These are phyloP conservation scores for Xanthoconium separans DNA, from an alignment of 1,284 basidiomycete genomes.

Conservation along the genomic window DNA sequence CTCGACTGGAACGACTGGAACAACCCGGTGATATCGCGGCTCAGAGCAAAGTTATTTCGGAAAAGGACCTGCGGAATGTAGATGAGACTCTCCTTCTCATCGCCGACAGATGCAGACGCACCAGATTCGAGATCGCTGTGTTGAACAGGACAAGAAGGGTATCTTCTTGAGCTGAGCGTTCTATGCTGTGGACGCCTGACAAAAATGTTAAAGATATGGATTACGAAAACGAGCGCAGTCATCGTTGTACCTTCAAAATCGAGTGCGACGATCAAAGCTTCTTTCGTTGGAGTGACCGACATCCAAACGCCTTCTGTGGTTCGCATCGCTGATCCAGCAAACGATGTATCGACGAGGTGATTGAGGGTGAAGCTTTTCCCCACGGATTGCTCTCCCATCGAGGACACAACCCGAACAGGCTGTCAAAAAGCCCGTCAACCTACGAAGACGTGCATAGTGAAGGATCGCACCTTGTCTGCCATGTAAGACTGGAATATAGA, in stretches of 20 bases:
- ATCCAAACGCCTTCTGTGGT: slow-evolving; percentile 69
- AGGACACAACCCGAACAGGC: slow-evolving; percentile 62
- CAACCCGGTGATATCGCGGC: slow-evolving; percentile 55
- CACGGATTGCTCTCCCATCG: slow-evolving; percentile 68
- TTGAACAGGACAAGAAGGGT: slow-evolving; percentile 62
- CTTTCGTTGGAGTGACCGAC: slow-evolving; percentile 59
- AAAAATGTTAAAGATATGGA: background rate
- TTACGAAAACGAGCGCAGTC: too few relatives aligned
- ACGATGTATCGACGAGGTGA: slow-evolving; percentile 60
- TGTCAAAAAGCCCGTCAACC: slow-evolving; percentile 20
- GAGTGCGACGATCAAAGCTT: slow-evolving; percentile 53
- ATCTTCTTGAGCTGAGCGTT: slow-evolving; percentile 61
- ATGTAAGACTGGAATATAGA: slow-evolving; percentile 62
- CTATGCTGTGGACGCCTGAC: slow-evolving; percentile 60
- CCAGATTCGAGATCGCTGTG: slow-evolving; percentile 61
- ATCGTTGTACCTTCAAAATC: slow-evolving; percentile 55
- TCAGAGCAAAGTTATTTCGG: slow-evolving; percentile 62
- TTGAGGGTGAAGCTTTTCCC: slow-evolving; percentile 61
- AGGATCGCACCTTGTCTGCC: slow-evolving; percentile 45
- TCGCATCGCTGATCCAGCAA: slow-evolving; percentile 64
- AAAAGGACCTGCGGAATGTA: slow-evolving; percentile 51
- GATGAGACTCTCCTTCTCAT: background rate
- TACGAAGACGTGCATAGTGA: background rate
- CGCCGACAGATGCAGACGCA: slow-evolving; percentile 23
- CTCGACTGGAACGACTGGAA: slow-evolving; percentile 68